Conservation (phyloP, 139 green algal genomes). For the Chlamydomonas urium region DNA sequence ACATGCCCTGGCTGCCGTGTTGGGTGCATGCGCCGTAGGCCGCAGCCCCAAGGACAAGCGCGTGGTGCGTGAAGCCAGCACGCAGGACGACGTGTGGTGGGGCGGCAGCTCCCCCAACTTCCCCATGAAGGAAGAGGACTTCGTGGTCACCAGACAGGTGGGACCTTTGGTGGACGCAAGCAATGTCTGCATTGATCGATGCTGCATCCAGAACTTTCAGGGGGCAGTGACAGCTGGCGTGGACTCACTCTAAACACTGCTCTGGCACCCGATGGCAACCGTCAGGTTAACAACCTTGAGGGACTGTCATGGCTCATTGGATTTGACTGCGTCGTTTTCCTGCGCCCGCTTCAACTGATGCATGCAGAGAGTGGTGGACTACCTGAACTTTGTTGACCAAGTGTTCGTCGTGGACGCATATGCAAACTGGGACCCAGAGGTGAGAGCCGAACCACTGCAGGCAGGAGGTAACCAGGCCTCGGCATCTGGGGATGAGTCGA, state of each 20-base stretch:
- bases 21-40: conserved; percentile 49
- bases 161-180: background rate
- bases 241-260: background rate
- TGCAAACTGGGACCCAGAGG: conserved; percentile 71
- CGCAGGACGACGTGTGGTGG: conserved; percentile 84
- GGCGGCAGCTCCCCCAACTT: conserved; percentile 35
- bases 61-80: conserved; percentile 74
- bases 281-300: no score
- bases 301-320: no score
- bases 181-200: background rate
- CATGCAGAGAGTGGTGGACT: conserved; percentile 69
- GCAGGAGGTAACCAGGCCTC: no score
- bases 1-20: background rate
- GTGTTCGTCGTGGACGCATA: conserved; percentile 84
- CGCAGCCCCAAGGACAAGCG: conserved; percentile 91
- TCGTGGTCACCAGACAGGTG: conserved; percentile 33
- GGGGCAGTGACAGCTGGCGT: background rate
- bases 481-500: no score
- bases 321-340: no score
- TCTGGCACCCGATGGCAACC: background rate
- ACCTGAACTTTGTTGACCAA: conserved; percentile 81
- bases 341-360: no score
- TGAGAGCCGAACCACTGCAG: no score
- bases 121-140: conserved; percentile 33
- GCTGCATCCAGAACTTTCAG: background rate